These are phyloP conservation scores for Thermothelomyces thermophilus DNA, from an alignment of 2,329 filamentous ascomycete genomes.

Conservation along the genomic window DNA sequence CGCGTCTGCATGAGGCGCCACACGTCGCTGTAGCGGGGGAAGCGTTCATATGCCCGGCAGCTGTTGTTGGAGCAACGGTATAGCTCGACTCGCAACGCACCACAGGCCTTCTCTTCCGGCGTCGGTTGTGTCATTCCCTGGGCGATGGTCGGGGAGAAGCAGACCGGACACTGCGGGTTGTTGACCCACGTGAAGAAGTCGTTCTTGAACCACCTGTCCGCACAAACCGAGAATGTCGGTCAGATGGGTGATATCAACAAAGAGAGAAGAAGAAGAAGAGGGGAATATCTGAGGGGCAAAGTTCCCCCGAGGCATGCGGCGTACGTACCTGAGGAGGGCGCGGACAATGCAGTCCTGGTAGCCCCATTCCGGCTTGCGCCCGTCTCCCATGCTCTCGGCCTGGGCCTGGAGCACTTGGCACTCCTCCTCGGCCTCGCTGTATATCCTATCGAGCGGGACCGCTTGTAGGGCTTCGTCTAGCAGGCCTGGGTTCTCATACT, in stretches of 20 bases:
- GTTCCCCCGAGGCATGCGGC: too few species aligned
- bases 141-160: conserved; percentile 73
- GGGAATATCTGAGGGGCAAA: too few species aligned
- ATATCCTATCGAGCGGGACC: conserved; percentile 85
- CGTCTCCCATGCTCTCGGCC: conserved; percentile 78
- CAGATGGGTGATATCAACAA: neutral
- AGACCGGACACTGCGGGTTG: conserved; percentile 80
- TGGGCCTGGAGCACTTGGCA: conserved; percentile 79
- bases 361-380: conserved; percentile 80
- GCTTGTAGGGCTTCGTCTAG: conserved; percentile 84
- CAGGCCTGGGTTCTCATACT: conserved; percentile 93
- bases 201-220: conserved; percentile 82
- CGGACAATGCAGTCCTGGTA: conserved; percentile 96
- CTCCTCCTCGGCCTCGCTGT: conserved; percentile 90
- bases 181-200: conserved; percentile 96
- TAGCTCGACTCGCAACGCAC: conserved; percentile 80
- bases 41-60: conserved; percentile 78
- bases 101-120: conserved; percentile 82
- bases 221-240: conserved; percentile 9
- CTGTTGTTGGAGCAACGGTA: conserved; percentile 74
- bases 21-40: conserved; percentile 90
- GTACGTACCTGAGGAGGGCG: conserved; percentile 68
- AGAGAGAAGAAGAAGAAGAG: too few species aligned
- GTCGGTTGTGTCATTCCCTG: conserved; percentile 78
- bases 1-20: conserved; percentile 85